These are phyloP conservation scores for Schizophyllum amplum DNA, from an alignment of 1,284 basidiomycete species.

Conservation along the genomic window DNA sequence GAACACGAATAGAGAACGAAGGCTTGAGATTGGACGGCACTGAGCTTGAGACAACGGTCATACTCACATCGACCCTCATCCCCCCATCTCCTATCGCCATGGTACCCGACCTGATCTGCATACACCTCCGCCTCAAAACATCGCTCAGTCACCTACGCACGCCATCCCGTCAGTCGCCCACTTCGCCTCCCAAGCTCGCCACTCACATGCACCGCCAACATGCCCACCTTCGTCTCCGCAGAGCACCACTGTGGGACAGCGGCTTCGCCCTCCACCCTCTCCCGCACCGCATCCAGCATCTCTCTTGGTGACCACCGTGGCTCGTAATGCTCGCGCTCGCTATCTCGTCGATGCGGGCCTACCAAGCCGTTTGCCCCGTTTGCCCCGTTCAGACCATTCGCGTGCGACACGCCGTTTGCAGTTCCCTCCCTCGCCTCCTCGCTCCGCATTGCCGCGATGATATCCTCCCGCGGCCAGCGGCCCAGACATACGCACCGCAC, in stretches of 20 bases:
- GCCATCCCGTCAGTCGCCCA: not conserved
- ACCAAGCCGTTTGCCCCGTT: not conserved
- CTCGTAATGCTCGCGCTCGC: slow-evolving; percentile 29
- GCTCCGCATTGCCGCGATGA: slow-evolving; percentile 41
- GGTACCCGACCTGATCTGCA: slow-evolving; percentile 79
- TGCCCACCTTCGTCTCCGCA: slow-evolving; percentile 86
- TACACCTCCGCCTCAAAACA: slow-evolving; percentile 96
- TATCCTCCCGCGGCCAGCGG: slow-evolving; percentile 55
- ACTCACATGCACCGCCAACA: slow-evolving; percentile 82
- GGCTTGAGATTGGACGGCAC: too few species aligned
- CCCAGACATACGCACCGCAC: slow-evolving; percentile 75
- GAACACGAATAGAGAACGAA: too few species aligned
- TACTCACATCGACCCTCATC: slow-evolving; percentile 78
- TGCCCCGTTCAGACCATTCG: too few species aligned
- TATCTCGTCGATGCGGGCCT: slow-evolving; percentile 23
- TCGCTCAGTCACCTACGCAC: slow-evolving; percentile 25
- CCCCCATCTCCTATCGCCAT: slow-evolving; percentile 44
- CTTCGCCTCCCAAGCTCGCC: slow-evolving; percentile 20
- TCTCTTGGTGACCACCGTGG: slow-evolving; percentile 57
- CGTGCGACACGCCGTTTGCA: too few species aligned
- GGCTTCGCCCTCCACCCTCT: slow-evolving; percentile 89
- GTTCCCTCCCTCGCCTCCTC: too few species aligned
- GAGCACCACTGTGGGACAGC: slow-evolving; percentile 81
- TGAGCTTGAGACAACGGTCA: too few species aligned
- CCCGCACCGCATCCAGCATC: slow-evolving; percentile 79